Percentiles rank a stretch among this genome's conserved stretches.
Evolutionary conservation across 176 grass and related monocot genomes (phyloP).

Genomic region (Phoenix roebelenii): DNA sequence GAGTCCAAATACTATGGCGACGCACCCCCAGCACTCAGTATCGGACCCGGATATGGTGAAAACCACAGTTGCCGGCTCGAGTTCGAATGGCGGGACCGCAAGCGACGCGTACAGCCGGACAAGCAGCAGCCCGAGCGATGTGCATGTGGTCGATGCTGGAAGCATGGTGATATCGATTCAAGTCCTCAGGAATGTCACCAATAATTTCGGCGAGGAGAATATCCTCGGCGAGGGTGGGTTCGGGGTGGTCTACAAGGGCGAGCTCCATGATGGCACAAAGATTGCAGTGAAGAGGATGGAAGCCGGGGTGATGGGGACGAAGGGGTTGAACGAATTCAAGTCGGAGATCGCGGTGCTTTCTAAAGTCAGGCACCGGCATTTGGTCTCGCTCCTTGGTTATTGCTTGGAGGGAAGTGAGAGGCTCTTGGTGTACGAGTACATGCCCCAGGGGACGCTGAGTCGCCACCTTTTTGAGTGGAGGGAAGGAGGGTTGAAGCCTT

Average conservation of each 20-base stretch:
- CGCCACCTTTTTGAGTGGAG: constrained; percentile 76
- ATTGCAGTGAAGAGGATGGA: constrained; percentile 97
- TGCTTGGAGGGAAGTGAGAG: constrained; percentile 88
- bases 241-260: constrained; percentile 86
- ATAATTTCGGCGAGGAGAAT: constrained; percentile 89
- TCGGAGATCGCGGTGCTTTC: constrained; percentile 87
- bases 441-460: constrained; percentile 82
- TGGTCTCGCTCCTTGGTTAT: constrained; percentile 86
- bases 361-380: constrained; percentile 81
- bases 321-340: constrained; percentile 84
- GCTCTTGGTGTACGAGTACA: constrained; percentile 93
- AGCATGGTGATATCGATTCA: constrained; percentile 99
- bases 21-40: constrained; percentile 61
- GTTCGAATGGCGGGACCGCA: constrained; percentile 26
- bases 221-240: constrained; percentile 81
- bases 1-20: constrained; percentile 69
- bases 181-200: constrained; percentile 88
- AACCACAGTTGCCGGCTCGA: constrained; percentile 50
- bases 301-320: constrained; percentile 88
- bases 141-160: constrained; percentile 78
- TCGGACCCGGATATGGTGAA: constrained; percentile 80
- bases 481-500: constrained; percentile 41
- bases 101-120: constrained; percentile 43
- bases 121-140: constrained; percentile 42
- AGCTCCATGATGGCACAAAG: constrained; percentile 91